These are phyloP conservation scores for Sclerotinia nivalis DNA, from an alignment of 2,329 filamentous ascomycete genomes.

Conservation along the genomic window DNA sequence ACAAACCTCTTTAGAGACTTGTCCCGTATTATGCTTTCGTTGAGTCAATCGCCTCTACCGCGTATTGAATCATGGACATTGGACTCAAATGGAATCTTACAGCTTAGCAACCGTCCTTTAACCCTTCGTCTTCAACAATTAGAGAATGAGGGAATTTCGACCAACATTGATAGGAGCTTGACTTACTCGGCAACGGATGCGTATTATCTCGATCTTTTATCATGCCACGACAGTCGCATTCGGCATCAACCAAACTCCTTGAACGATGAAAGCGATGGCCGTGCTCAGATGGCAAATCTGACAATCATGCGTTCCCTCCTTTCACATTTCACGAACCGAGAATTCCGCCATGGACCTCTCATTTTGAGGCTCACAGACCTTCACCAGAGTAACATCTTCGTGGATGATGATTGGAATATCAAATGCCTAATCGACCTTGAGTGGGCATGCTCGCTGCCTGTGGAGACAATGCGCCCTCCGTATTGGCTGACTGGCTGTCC, in stretches of 20 bases:
- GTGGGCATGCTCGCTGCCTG: constrained; percentile 39
- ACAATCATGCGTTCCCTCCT: constrained; percentile 37
- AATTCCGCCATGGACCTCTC: constrained; percentile 41
- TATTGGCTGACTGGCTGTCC: constrained; percentile 39
- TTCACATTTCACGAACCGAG: constrained; percentile 31
- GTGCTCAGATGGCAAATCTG: constrained; percentile 40
- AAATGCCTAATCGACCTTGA: constrained; percentile 42
- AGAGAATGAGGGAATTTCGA: constrained; percentile 43
- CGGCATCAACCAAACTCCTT: constrained; percentile 43
- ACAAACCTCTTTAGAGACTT: constrained; percentile 12
- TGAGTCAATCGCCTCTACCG: constrained; percentile 6
- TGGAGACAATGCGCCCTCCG: constrained; percentile 39
- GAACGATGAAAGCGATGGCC: constrained; percentile 37
- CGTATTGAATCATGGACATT: constrained; percentile 17
- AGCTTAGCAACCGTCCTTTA: constrained; percentile 44
- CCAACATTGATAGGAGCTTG: constrained; percentile 38
- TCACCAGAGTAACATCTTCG: constrained; percentile 45
- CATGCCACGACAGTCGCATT: constrained; percentile 43
- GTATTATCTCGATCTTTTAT: constrained; percentile 41
- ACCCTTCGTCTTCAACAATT: constrained; percentile 34
- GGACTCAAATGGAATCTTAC: constrained; percentile 33
- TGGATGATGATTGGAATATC: constrained; percentile 43
- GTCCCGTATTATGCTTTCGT: constrained; percentile 18
- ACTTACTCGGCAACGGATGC: constrained; percentile 41
- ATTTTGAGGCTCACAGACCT: constrained; percentile 44